Base-by-base conservation (phyloP, 208 protist genomes). In the Trypanosoma cruzi region DNA sequence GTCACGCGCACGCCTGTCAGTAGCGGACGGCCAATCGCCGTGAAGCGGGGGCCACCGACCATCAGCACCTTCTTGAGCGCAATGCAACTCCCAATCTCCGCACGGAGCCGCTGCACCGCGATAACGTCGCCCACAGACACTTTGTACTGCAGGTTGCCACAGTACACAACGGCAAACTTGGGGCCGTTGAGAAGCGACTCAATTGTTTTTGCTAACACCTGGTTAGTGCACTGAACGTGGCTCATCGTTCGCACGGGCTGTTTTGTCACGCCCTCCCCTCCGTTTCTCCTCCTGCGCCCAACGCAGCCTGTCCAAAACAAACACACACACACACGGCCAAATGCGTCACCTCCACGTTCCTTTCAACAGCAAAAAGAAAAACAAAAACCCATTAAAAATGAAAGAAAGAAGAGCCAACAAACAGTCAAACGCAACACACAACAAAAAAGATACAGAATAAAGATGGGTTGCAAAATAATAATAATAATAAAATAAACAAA, bases 131-230 rank as follows among this genome's bases (percentile, higher is more conserved):
- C 89, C 1, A 74, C 62, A 2, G 76, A 57, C 0, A 96, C 82
- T 68, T 96, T 97, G 79, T 96, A 97, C 75, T 97, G 91, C 55
- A 94, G 83, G 53, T 91, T 93, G 48, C 85, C 86, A 58, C 84
- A 88, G 80, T 88, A 88, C 34, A 97, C 78, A n/a, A 97, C 88
- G n/a, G 89, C 93, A 37, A 96, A 97, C 73, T 89, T 90, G 14
- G 79, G 79, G 20, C 84, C 85, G 31, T 80, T 63, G 26, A 93
- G 64, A 20, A 91, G 79, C 8, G 85, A 82, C 57, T 81, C 53
- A 36, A 92, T 68, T 10, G 77, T 55, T n/a, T 61, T 70, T 24
- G 73, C 58, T 20, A 92, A 81, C 54, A 75, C 62, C 1, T 80
- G 54, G 67, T 88, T 83, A 31, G 75, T 44, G 29, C 71, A 80